Evolutionary conservation across 2,329 filamentous ascomycete species (phyloP).

Genomic region (Diaporthe longicolla): DNA sequence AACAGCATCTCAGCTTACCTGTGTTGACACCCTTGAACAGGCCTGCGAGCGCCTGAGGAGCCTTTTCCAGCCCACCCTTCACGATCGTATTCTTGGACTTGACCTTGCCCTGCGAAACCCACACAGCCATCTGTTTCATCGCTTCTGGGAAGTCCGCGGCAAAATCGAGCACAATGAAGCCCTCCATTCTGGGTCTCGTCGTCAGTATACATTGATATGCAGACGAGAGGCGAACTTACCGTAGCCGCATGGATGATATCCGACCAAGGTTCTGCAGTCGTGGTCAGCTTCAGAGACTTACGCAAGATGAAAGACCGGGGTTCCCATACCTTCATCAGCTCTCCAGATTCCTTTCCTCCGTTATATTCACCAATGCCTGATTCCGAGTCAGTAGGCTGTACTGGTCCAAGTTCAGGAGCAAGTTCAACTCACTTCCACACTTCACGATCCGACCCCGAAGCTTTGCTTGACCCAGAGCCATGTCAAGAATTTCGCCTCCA

Average conservation of each 20-base stretch:
- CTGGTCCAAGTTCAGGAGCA: slow-evolving; percentile 57
- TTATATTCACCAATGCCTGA: slow-evolving; percentile 41
- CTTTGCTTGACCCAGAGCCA: slow-evolving; percentile 75
- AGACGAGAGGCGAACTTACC: slow-evolving; percentile 64
- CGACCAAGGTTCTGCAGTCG: slow-evolving; percentile 32
- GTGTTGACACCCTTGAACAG: slow-evolving; percentile 80
- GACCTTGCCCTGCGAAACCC: slow-evolving; percentile 80
- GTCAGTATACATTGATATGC: slow-evolving; percentile 52
- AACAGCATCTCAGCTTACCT: slow-evolving; percentile 56
- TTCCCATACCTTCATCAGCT: slow-evolving; percentile 23
- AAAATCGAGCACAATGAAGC: slow-evolving; percentile 82
- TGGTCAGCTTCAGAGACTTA: slow-evolving; percentile 54
- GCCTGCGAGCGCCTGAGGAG: slow-evolving; percentile 73
- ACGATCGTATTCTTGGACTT: slow-evolving; percentile 80
- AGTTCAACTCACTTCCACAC: slow-evolving; percentile 77
- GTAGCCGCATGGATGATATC: slow-evolving; percentile 35
- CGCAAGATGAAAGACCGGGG: not conserved
- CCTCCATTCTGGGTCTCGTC: slow-evolving; percentile 64
- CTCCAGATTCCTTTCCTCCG: slow-evolving; percentile 12
- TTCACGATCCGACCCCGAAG: slow-evolving; percentile 76
- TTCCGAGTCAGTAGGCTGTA: not conserved
- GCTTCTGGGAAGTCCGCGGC: slow-evolving; percentile 69
- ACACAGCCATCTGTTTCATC: slow-evolving; percentile 72
- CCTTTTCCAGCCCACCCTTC: slow-evolving; percentile 75
- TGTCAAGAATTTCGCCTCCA: slow-evolving; percentile 78